Evolutionary conservation across 2,329 filamentous ascomycete species (phyloP), one percentile per base, ranked within the genome.

Genomic region (Epichloe uncinata): DNA sequence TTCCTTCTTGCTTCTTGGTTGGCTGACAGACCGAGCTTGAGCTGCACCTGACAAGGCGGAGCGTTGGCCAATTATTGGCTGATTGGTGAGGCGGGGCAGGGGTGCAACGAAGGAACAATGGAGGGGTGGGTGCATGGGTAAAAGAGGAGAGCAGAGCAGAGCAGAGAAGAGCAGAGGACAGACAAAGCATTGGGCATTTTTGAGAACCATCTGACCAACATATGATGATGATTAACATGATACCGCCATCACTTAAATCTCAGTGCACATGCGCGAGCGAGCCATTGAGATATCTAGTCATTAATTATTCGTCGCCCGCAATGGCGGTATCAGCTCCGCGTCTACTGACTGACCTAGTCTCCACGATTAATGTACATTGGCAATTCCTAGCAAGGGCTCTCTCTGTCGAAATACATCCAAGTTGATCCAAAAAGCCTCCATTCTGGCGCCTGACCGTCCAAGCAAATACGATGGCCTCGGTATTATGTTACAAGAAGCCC

Each of bases 371-470:
- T 38, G n/a, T 38, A 38, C 20, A 16, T 46, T 30, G 35, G 35
- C 35, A n/a, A 49, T 30, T 41, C 18, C 18, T 35, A 22, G 20
- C 40, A 44, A 4, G 6, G 34, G 9, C 22, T 45, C 36, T 33
- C 40, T 38, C 8, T 18, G 15, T 45, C 41, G 1, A n/a, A 42
- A 7, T 26, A 16, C 35, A 48, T 48, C 49, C 50, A 45, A 45
- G 20, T 45, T 35, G 26, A 48, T 51, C 50, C 50, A 51, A 51
- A 51, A 51, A 15, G 22, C 36, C 36, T 30, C 41, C 36, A 15
- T 20, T n/a, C 13, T 22, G 12, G 48, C 50, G 34, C 45, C 48
- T 46, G 42, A 11, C 16, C 40, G 12, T 47, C 45, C 11, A n/a
- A 7, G 5, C 30, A 30, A n/a, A 11, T 16, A 30, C 15, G 13